Evolutionary conservation across 1,284 basidiomycete species (phyloP).

Genomic region (Ceratobasidium sp.): DNA sequence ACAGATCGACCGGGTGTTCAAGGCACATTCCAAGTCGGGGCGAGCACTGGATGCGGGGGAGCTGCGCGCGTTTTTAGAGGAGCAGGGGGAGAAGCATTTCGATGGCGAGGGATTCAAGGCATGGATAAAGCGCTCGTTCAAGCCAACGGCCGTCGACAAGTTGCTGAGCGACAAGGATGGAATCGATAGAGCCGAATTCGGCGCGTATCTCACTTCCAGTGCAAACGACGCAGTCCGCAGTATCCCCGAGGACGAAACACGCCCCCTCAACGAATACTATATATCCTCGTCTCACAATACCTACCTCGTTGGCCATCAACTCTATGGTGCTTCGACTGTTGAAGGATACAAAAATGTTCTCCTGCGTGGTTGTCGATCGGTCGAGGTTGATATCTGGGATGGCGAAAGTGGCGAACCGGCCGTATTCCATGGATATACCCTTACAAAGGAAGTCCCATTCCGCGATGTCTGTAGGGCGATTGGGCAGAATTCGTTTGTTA

Average conservation of each 20-base stretch:
- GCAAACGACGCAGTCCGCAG: slow-evolving; percentile 23
- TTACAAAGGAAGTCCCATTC: slow-evolving; percentile 37
- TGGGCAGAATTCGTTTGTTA: slow-evolving; percentile 19
- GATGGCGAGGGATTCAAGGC: slow-evolving; percentile 37
- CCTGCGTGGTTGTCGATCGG: slow-evolving; percentile 23
- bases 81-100: slow-evolving; percentile 12
- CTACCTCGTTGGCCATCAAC: slow-evolving; percentile 38
- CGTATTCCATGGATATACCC: slow-evolving; percentile 35
- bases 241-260: slow-evolving; percentile 33
- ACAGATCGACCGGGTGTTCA: slow-evolving; percentile 38
- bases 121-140: slow-evolving; percentile 33
- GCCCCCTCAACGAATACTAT: slow-evolving; percentile 38
- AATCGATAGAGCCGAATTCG: slow-evolving; percentile 33
- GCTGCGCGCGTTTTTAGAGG: slow-evolving; percentile 35
- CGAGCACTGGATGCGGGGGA: slow-evolving; percentile 1
- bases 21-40: slow-evolving; percentile 13
- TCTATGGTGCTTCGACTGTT: slow-evolving; percentile 28
- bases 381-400: slow-evolving; percentile 42
- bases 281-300: slow-evolving; percentile 43
- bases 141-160: slow-evolving; percentile 31
- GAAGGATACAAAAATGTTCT: slow-evolving; percentile 29
- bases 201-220: slow-evolving; percentile 28
- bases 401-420: slow-evolving; percentile 32
- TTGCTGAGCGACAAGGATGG: slow-evolving; percentile 38
- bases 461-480: slow-evolving; percentile 38